These are phyloP conservation scores for Dactylellina parvicollis DNA, from an alignment of 2,329 filamentous ascomycete species.

Conservation along the genomic window DNA sequence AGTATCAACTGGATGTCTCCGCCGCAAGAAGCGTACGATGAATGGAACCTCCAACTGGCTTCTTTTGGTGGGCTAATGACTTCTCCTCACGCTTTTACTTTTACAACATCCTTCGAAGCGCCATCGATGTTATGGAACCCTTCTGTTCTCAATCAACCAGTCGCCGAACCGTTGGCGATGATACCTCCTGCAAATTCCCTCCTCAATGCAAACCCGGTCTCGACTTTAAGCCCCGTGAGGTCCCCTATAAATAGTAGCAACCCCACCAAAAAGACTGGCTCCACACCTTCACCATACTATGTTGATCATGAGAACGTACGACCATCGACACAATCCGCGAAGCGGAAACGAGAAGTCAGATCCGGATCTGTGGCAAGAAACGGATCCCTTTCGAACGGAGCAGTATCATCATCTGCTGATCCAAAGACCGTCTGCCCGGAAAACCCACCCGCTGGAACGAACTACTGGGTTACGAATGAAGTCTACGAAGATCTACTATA, in stretches of 20 bases:
- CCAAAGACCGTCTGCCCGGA: neutral
- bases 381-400: neutral
- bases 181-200: neutral
- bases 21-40: neutral
- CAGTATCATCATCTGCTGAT: neutral
- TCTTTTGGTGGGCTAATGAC: neutral
- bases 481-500: neutral
- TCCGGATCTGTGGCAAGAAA: neutral
- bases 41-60: neutral
- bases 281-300: neutral
- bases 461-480: neutral
- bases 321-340: neutral
- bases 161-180: neutral
- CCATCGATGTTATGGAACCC: neutral
- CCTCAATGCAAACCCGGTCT: neutral
- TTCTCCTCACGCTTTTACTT: neutral
- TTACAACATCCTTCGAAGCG: neutral
- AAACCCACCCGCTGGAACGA: neutral
- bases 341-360: neutral
- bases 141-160: neutral
- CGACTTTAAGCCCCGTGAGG: neutral
- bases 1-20: conserved; percentile 3
- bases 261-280: neutral
- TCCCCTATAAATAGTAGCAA: neutral
- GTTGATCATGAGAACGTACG: neutral